Evolutionary conservation across 2,329 filamentous ascomycete genomes (phyloP), one percentile per base, ranked within the genome.

Genomic region (Gnomoniopsis sp.): DNA sequence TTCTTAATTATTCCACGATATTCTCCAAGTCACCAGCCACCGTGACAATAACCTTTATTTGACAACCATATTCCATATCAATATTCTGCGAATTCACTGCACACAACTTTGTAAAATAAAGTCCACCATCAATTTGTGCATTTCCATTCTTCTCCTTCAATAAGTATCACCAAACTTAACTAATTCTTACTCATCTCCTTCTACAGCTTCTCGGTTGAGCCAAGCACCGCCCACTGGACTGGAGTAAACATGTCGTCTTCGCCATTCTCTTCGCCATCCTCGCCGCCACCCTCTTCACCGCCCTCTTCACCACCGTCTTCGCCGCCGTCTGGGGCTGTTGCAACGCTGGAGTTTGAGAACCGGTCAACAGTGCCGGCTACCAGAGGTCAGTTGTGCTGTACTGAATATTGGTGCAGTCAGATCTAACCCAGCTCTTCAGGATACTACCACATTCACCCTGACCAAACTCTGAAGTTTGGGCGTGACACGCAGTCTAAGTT

Each of bases 401-500:
- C 3, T 3, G 12, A 4, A 3, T 46, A 6, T 22, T 53, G 8
- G 7, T 53, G 26, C 8, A 1, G 21, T 44, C 30, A 15, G 7
- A 3, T 8, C 55, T 58, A 23, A 55, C 51, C n/a, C n/a, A n/a
- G 22, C 3, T 3, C 34, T 30, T 23, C 14, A 55, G 51, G 46
- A 4, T 49, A 23, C 7, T 26, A 58, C 14, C 11, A 14, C 2
- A 49, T 62, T 12, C 15, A n/a, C 17, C 22, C 38, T 21, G 51
- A 51, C 17, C 59, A 61, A 34, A 53, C 36, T 3, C 59, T 71
- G 34, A 60, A 49, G 14, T 62, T 74, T 46, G 71, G 71, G 7
- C 65, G 69, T 57, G 67, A 70, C 36, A 22, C 48, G 2, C 43
- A 38, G 12, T 65, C 64, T 57, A 70, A 69, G 70, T 72, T 62